phyloP scores from a whole-genome alignment of 1,284 basidiomycete species.

The Entoloma clypeatum region DNA sequence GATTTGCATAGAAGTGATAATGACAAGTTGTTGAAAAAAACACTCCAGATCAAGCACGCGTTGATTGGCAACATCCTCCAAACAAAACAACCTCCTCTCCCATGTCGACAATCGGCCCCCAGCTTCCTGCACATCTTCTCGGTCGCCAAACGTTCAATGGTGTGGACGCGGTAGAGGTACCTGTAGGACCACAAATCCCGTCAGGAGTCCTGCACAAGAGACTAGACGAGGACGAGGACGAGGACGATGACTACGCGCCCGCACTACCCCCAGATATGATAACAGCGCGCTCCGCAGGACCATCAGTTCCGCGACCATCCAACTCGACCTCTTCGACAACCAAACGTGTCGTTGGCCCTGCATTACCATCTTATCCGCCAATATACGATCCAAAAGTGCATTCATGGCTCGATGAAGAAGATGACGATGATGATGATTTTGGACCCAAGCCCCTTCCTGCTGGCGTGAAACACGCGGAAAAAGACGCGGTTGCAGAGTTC shows the following conservation, averaged over 20 bases:
- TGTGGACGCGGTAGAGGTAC: slow-evolving; percentile 16
- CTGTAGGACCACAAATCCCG: slow-evolving; percentile 30
- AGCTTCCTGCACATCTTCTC: slow-evolving; percentile 42
- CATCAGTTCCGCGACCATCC: slow-evolving; percentile 20
- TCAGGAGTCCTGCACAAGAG: slow-evolving; percentile 18
- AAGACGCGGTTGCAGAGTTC: slow-evolving; percentile 72
- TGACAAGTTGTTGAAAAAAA: too few species aligned
- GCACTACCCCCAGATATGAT: slow-evolving; percentile 58
- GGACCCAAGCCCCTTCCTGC: slow-evolving; percentile 71
- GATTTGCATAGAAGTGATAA: too few species aligned
- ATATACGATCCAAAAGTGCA: slow-evolving; percentile 30
- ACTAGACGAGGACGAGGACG: slow-evolving; percentile 41
- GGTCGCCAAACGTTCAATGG: slow-evolving; percentile 19
- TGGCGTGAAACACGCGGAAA: slow-evolving; percentile 32
- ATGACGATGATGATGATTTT: slow-evolving; percentile 65
- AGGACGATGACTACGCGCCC: slow-evolving; percentile 60
- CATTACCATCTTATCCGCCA: slow-evolving; percentile 32
- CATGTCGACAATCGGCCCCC: slow-evolving; percentile 51
- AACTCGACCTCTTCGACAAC: slow-evolving; percentile 26
- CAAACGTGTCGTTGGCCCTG: slow-evolving; percentile 31
- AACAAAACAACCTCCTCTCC: slow-evolving; percentile 12
- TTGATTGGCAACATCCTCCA: slow-evolving; percentile 12
- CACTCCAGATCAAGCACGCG: too few species aligned
- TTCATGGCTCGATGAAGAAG: slow-evolving; percentile 42
- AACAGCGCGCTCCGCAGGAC: slow-evolving; percentile 19